Base-by-base conservation (phyloP, 768 basidiomycete species). In the Mycena galopus region DNA sequence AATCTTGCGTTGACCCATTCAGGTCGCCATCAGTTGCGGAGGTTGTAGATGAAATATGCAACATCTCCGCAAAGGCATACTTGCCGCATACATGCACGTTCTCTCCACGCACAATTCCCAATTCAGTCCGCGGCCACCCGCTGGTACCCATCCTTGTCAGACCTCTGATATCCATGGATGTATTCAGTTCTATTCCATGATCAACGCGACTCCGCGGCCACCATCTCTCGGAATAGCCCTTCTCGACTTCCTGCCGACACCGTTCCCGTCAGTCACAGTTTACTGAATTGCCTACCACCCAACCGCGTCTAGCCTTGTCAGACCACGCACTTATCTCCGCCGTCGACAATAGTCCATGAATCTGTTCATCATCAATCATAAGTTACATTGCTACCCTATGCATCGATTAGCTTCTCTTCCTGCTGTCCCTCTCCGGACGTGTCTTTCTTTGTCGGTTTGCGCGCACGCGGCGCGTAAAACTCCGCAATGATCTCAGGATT, bases 401-500 rank as follows among this genome's bases (percentile, higher is more conserved):
- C 90, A 84, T 94, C 93, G 77, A 94, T 87, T 73, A 94, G 84
- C 82, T 89, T 91, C 78, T 65, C 88, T 74, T 88, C 89, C 71
- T 84, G 83, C 65, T 79, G 81, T 66, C 82, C 87, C 76, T 88
- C 86, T 73, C 85, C 88, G 80, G 86, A 83, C 66, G 88, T 86
- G 70, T 85, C 79, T 85, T 89, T 92, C 87, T 89, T 92, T 61
- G 86, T 88, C 44, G 90, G 81, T 85, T 97, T 96, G 78, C 96
- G 93, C 17, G 39, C 39, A 16, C 39, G 39, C 39, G 39, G 39
- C 55, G 89, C 93, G 79, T 98, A 98, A 82, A 93, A 98, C 84
- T 98, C 96, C 72, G 89, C 90, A 78, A 98, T 93, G 80, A 98
- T 97, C 91, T 96, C 96, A 78, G 96, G 96, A 81, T 92, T 96